These are phyloP conservation scores for Yamadazyma akitaensis DNA, from an alignment of 805 yeast species.

Conservation along the genomic window DNA sequence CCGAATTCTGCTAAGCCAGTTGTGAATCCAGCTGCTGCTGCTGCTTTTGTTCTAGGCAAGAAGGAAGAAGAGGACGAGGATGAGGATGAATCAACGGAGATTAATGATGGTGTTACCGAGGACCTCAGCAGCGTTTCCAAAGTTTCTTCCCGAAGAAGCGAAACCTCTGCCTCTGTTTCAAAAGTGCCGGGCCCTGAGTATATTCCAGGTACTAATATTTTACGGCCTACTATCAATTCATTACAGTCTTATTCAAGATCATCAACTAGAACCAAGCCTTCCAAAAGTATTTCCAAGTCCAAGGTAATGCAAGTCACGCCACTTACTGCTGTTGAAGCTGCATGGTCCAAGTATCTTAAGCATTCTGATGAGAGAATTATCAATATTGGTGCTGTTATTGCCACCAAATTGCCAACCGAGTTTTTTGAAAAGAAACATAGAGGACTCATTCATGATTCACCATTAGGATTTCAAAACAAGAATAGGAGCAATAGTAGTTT, in stretches of 20 bases:
- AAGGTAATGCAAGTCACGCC: conserved; percentile 41
- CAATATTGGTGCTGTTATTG: conserved; percentile 52
- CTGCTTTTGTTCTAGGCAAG: conserved; percentile 38
- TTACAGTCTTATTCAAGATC: conserved; percentile 24
- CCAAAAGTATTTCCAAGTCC: conserved; percentile 17
- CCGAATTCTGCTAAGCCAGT: background rate
- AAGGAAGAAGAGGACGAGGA: conserved; percentile 14
- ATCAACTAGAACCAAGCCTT: conserved; percentile 11
- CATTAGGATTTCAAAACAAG: conserved; percentile 39
- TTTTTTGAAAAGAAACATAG: conserved; percentile 53
- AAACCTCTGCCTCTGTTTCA: conserved; percentile 10
- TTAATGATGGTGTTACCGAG: conserved; percentile 22
- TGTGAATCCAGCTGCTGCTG: conserved; percentile 37
- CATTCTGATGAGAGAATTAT: conserved; percentile 60
- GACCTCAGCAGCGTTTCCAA: conserved; percentile 20
- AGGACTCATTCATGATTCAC: conserved; percentile 59
- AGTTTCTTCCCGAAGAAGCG: conserved; percentile 20
- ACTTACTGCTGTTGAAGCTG: conserved; percentile 50
- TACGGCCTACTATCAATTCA: conserved; percentile 48
- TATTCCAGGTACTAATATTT: conserved; percentile 58
- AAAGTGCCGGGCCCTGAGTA: conserved; percentile 38
- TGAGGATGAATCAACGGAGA: conserved; percentile 13
- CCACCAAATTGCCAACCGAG: conserved; percentile 44
- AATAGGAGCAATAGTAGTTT: conserved; percentile 24
- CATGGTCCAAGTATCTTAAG: conserved; percentile 54